These are phyloP conservation scores for Candida parachauliodes DNA, from an alignment of 805 yeast genomes.

Conservation along the genomic window DNA sequence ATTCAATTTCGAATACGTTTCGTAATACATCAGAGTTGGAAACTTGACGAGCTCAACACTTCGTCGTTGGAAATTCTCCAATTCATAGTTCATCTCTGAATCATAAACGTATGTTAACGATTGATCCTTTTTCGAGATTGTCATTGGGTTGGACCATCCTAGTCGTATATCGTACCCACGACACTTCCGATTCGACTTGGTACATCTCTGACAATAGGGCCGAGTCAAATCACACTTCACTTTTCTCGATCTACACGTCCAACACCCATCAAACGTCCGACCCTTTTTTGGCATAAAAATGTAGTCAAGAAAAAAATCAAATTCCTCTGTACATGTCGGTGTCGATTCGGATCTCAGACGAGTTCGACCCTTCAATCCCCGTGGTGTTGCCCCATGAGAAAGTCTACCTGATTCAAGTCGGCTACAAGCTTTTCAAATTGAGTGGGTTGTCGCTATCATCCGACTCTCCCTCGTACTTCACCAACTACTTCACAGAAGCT, in stretches of 20 bases:
- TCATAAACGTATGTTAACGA: conserved; percentile 18
- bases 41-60: conserved; percentile 42
- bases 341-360: conserved; percentile 12
- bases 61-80: conserved; percentile 41
- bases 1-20: conserved; percentile 38
- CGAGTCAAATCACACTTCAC: conserved; percentile 72
- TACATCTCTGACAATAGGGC: conserved; percentile 71
- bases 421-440: conserved; percentile 54
- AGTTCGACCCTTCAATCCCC: conserved; percentile 45
- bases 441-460: conserved; percentile 84
- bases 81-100: conserved; percentile 6
- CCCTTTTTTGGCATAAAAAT: conserved; percentile 19
- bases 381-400: conserved; percentile 61
- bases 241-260: conserved; percentile 79
- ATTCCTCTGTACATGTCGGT: background rate
- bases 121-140: conserved; percentile 19
- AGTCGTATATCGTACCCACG: conserved; percentile 48
- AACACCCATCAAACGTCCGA: conserved; percentile 78
- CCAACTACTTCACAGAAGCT: conserved; percentile 54
- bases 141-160: conserved; percentile 43
- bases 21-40: conserved; percentile 30
- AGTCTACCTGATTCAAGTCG: conserved; percentile 69
- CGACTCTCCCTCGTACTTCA: conserved; percentile 87
- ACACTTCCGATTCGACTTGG: conserved; percentile 42
- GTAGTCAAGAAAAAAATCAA: background rate